phyloP scores from a whole-genome alignment of 2,329 filamentous ascomycete species.

The Chaetomiaceae sp. region DNA sequence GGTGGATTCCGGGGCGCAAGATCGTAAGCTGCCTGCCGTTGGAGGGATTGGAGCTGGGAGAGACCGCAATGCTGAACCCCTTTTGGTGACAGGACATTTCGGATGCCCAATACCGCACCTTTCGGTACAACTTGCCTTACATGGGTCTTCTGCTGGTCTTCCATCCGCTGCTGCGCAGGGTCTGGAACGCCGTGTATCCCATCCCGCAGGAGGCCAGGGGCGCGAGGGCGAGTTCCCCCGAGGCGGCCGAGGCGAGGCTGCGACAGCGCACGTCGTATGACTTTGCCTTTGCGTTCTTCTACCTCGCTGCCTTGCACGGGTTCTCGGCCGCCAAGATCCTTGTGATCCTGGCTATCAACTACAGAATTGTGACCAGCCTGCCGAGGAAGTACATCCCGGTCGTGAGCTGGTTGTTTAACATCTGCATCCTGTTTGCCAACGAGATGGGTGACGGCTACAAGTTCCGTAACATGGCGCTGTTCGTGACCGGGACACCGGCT shows the following conservation, averaged over 20 bases:
- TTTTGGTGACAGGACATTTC: conserved; percentile 66
- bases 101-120: conserved; percentile 79
- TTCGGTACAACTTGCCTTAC: conserved; percentile 81
- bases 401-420: conserved; percentile 86
- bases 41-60: neutral
- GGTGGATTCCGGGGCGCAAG: conserved; percentile 90
- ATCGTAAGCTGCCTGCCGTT: conserved; percentile 62
- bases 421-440: conserved; percentile 81
- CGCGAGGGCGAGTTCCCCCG: conserved; percentile 28
- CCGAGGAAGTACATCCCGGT: conserved; percentile 66
- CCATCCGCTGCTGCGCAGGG: conserved; percentile 72
- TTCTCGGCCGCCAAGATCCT: conserved; percentile 81
- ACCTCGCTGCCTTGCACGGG: conserved; percentile 76
- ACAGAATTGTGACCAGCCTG: conserved; percentile 65
- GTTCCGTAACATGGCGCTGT: conserved; percentile 57
- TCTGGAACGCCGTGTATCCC: conserved; percentile 58
- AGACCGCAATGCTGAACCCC: conserved; percentile 2
- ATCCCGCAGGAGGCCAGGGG: conserved; percentile 29
- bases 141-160: conserved; percentile 67
- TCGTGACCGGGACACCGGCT: conserved; percentile 39
- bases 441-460: conserved; percentile 76
- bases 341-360: conserved; percentile 75
- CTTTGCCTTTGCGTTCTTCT: conserved; percentile 72
- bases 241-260: conserved; percentile 52
- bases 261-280: conserved; percentile 77